Percentiles rank a stretch among this genome's conserved stretches.
Conservation (phyloP, 2,329 filamentous ascomycete species). For the Alternaria tenuissima region DNA sequence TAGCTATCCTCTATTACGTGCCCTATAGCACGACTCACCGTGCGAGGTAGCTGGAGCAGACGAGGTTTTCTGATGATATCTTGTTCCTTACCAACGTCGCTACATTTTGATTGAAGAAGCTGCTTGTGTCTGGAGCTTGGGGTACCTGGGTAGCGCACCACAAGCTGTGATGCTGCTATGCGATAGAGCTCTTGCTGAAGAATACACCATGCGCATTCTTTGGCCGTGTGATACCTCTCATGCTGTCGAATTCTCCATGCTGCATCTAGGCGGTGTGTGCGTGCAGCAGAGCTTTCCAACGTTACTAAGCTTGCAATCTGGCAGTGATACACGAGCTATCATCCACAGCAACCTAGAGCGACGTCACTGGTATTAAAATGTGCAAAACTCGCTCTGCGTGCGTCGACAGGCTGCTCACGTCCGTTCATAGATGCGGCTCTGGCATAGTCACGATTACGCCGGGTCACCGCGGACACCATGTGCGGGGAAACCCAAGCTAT, state of each 20-base stretch:
- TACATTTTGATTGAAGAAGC: slow-evolving; percentile 54
- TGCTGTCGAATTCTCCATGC: background rate
- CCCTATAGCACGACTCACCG: slow-evolving; percentile 64
- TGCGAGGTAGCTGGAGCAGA: slow-evolving; percentile 72
- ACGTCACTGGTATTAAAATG: no score
- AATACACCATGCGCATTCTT: background rate
- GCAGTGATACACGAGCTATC: background rate
- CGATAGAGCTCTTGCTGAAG: background rate
- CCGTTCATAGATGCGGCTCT: background rate
- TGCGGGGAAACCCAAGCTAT: slow-evolving; percentile 11
- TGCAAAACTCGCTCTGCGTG: background rate
- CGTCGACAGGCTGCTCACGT: background rate
- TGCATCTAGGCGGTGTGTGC: background rate
- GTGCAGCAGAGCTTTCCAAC: background rate
- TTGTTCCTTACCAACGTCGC: slow-evolving; percentile 73
- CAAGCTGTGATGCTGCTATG: background rate
- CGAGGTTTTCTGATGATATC: slow-evolving; percentile 65
- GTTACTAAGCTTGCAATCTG: background rate
- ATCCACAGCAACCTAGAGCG: background rate
- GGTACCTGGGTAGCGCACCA: background rate
- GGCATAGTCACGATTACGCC: slow-evolving; percentile 10
- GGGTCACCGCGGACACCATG: slow-evolving; percentile 8
- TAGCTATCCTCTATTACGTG: slow-evolving; percentile 69
- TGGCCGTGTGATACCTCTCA: background rate
- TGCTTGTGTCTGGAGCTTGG: background rate